Percentiles rank a stretch among this genome's conserved stretches.
Conservation (phyloP, 2,329 filamentous ascomycete genomes). For the Leptographium radiaticola region DNA sequence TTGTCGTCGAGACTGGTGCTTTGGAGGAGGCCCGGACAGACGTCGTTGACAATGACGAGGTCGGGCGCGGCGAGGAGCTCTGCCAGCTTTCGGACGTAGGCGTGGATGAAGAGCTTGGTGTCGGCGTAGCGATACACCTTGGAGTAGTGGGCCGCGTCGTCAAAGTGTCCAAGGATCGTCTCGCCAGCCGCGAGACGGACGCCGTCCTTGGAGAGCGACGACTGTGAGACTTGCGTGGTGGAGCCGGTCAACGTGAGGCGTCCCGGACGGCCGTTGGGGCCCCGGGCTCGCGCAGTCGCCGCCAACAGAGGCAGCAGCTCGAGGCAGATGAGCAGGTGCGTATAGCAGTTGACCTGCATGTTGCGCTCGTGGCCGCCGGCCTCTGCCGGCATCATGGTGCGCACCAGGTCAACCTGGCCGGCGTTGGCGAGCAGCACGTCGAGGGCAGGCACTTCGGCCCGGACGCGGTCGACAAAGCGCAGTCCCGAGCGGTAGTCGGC, state of each 20-base stretch:
- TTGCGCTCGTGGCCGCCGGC: not conserved
- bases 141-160: not conserved
- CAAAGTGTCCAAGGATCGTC: not conserved
- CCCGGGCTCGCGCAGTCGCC: not conserved
- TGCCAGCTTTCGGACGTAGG: not conserved
- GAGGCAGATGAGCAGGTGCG: not conserved
- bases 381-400: not conserved
- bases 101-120: not conserved
- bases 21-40: not conserved
- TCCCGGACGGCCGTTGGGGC: not conserved
- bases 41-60: not conserved
- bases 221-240: not conserved
- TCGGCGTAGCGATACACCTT: not conserved
- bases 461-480: not conserved
- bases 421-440: not conserved
- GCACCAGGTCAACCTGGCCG: not conserved
- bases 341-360: constrained; percentile 1
- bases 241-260: not conserved
- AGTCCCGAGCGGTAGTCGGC: not conserved
- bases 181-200: not conserved
- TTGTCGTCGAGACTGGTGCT: not conserved
- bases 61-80: not conserved
- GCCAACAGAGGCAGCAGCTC: not conserved
- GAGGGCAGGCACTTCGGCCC: not conserved
- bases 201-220: not conserved